Evolutionary conservation across 192 early-diverging fungal genomes (phyloP), one percentile per base, ranked within the genome.

Genomic region (Radiomyces spectabilis): DNA sequence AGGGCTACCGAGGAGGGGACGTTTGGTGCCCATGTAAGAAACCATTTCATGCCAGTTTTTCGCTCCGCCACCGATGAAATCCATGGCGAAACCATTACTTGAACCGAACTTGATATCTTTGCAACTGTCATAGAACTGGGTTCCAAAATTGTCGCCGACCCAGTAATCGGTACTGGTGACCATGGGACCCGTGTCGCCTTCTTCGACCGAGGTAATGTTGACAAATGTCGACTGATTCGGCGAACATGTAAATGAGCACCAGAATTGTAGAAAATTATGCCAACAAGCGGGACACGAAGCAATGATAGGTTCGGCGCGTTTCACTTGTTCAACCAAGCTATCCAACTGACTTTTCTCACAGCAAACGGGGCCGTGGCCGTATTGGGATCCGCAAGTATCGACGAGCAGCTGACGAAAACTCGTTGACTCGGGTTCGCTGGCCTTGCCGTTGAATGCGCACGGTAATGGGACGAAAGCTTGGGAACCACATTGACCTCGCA

Each of bases 61-160:
- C 3, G 82, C 82, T 15, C 82, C 82, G 25, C 79, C 79, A 9
- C 79, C 82, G 48, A 84, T 77, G 21, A 84, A 65, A 32, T 84
- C 82, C 79, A 84, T 84, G 15, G 69, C 79, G 46, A 68, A 84
- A 2, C 82, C 74, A 72, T 84, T 84, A 25, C 74, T 78, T 2
- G 80, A 65, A 1, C 76, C 74, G 59, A 84, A 84, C 52, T 84
- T 84, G 56, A 84, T 77, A 30, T 84, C 79, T 49, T 84, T 82
- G 61, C 82, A 84, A 35, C 76, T 78, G 38, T 79, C 65, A 46
- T 62, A 84, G 42, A 84, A 77, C 40, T 72, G 78, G 5, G 63
- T 55, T 6, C 79, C 80, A 51, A 75, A 77, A 7, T 64, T 25
- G 31, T 77, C 74, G 19, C 65, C 80, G 7, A 84, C 82, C 42